A percentile compares a stretch with the other conserved stretches of the same genome.
Evolutionary conservation across 2,329 filamentous ascomycete genomes (phyloP).

Genomic region (Penicillium sp.): DNA sequence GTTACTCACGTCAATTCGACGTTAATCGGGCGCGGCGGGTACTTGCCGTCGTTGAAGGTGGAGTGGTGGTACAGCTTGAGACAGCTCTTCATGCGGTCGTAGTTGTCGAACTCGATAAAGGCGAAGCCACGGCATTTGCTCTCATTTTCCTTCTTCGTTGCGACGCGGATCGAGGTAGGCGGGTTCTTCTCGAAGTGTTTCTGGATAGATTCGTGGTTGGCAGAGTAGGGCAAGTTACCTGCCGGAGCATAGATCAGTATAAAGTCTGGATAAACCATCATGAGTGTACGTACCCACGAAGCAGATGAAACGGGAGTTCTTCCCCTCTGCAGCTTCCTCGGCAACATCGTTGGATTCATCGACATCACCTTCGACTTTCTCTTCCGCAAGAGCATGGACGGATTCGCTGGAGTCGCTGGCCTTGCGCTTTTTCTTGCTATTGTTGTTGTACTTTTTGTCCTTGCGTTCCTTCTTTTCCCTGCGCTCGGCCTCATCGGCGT

Average conservation of each 20-base stretch:
- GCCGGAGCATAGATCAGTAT: too few relatives aligned
- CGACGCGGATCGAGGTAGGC: conserved; percentile 65
- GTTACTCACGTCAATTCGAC: conserved; percentile 74
- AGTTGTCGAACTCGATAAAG: conserved; percentile 83
- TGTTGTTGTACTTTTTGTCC: conserved; percentile 15
- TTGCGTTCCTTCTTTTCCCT: conserved; percentile 13
- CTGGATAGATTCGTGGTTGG: conserved; percentile 62
- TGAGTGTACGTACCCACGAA: conserved; percentile 58
- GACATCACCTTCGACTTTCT: not conserved
- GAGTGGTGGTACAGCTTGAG: conserved; percentile 86
- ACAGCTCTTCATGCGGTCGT: conserved; percentile 87
- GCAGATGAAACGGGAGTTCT: conserved; percentile 61
- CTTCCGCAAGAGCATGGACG: not conserved
- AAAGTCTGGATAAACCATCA: too few relatives aligned
- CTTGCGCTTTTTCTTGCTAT: conserved; percentile 15
- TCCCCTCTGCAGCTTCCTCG: conserved; percentile 10
- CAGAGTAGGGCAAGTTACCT: conserved; percentile 85
- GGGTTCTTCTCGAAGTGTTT: conserved; percentile 73
- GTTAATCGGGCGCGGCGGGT: conserved; percentile 68
- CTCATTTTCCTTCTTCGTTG: conserved; percentile 59
- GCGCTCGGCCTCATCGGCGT: conserved; percentile 1
- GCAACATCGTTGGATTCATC: not conserved
- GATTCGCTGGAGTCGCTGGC: not conserved
- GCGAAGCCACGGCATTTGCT: conserved; percentile 66
- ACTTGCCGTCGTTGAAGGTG: conserved; percentile 57